Evolutionary conservation across 306 rosid species (phyloP).

Genomic region (Cercis canadensis): DNA sequence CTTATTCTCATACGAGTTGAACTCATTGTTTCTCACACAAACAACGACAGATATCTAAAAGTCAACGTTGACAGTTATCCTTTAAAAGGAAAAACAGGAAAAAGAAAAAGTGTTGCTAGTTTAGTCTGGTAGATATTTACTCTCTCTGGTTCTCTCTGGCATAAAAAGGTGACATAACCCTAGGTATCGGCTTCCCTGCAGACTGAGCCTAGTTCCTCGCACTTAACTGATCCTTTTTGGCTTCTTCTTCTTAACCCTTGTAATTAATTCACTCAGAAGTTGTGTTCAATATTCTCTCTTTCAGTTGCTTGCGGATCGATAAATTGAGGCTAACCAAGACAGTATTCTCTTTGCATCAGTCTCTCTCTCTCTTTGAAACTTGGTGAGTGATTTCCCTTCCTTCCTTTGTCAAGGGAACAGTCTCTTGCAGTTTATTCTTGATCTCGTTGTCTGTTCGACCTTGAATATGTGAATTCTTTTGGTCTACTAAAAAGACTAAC

Average conservation of each 20-base stretch:
- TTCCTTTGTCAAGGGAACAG: conserved; percentile 50
- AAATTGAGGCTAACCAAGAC: too few relatives aligned
- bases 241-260: too few relatives aligned
- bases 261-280: too few relatives aligned
- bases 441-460: conserved; percentile 66
- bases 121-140: background rate
- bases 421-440: conserved; percentile 40
- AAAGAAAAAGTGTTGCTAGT: conserved; percentile 17
- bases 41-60: conserved; percentile 33
- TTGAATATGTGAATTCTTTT: conserved; percentile 26
- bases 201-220: background rate
- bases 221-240: too few relatives aligned
- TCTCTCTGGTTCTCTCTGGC: background rate
- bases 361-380: background rate
- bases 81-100: too few relatives aligned
- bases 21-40: background rate
- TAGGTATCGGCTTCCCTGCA: background rate
- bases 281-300: too few relatives aligned
- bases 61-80: too few relatives aligned
- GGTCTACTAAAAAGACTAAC: too few relatives aligned
- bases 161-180: too few relatives aligned
- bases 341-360: too few relatives aligned
- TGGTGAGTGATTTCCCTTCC: conserved; percentile 50
- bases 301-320: too few relatives aligned
- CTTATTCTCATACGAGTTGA: background rate